Conservation (phyloP, 305 asterid genomes). For the Withania somnifera region DNA sequence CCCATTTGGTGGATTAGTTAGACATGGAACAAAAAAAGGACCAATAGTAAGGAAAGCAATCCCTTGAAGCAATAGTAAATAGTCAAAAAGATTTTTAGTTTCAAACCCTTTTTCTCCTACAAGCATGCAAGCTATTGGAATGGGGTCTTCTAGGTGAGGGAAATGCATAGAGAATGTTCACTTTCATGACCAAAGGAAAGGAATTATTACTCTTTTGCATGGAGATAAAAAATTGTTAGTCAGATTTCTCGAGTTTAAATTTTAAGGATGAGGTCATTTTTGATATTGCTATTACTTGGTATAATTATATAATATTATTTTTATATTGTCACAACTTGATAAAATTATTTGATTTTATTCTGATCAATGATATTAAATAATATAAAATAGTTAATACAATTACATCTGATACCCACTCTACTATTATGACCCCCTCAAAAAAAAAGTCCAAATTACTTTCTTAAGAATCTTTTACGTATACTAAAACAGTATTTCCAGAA, state of each 20-base stretch:
- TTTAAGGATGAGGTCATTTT: too few species aligned
- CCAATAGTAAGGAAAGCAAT: conserved; percentile 23
- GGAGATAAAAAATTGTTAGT: neutral
- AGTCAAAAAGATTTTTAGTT: neutral
- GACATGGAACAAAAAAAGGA: conserved; percentile 4
- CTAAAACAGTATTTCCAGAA: neutral
- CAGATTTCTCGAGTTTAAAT: accelerated
- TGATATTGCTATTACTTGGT: too few species aligned
- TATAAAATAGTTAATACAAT: neutral
- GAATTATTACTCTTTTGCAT: neutral
- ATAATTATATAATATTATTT: too few species aligned
- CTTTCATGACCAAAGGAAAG: neutral
- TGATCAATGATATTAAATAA: too few species aligned
- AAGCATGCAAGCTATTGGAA: neutral
- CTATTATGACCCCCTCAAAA: neutral
- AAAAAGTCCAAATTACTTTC: neutral
- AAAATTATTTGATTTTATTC: too few species aligned
- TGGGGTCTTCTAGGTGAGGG: neutral
- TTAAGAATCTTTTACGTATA: neutral
- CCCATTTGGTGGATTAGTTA: neutral
- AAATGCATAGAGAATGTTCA: neutral
- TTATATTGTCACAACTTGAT: too few species aligned
- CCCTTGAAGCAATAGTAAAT: conserved; percentile 43
- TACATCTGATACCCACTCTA: neutral
- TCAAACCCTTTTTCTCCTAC: neutral